phyloP scores from a whole-genome alignment of 768 basidiomycete species.

The Mycena crocata region DNA sequence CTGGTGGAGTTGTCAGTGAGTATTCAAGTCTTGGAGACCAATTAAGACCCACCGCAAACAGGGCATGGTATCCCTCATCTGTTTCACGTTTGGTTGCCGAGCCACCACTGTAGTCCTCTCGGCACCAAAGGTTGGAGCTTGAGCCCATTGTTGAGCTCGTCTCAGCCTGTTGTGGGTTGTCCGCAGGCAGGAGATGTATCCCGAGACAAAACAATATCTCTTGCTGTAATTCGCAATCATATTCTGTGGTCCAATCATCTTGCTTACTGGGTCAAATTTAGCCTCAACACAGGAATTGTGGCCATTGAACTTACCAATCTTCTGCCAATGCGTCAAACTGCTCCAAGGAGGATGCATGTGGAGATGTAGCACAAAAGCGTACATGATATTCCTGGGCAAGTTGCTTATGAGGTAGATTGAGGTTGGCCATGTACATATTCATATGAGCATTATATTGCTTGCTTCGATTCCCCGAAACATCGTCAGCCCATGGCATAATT shows the following conservation, averaged over 20 bases:
- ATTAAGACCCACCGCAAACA: too few species aligned
- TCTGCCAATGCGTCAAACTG: constrained; percentile 43
- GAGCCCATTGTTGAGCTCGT: constrained; percentile 37
- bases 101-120: constrained; percentile 38
- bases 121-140: constrained; percentile 38
- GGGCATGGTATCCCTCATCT: constrained; percentile 6
- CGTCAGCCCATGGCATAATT: constrained; percentile 7
- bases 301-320: constrained; percentile 27
- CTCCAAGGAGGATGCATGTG: constrained; percentile 41
- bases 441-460: constrained; percentile 52
- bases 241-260: constrained; percentile 26
- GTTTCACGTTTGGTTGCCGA: constrained; percentile 32
- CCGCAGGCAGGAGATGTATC: constrained; percentile 40
- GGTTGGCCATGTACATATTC: constrained; percentile 46
- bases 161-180: constrained; percentile 49
- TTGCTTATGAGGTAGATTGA: constrained; percentile 39
- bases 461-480: constrained; percentile 16
- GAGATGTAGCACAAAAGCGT: constrained; percentile 46
- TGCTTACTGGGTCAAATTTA: too few species aligned
- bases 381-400: constrained; percentile 46
- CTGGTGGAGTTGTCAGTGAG: too few species aligned
- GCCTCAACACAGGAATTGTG: too few species aligned
- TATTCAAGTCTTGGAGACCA: too few species aligned
- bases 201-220: constrained; percentile 40
- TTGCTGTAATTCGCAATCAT: constrained; percentile 37